Evolutionary conservation across 2,329 filamentous ascomycete species (phyloP).

Genomic region (Colletotrichum abscissum): DNA sequence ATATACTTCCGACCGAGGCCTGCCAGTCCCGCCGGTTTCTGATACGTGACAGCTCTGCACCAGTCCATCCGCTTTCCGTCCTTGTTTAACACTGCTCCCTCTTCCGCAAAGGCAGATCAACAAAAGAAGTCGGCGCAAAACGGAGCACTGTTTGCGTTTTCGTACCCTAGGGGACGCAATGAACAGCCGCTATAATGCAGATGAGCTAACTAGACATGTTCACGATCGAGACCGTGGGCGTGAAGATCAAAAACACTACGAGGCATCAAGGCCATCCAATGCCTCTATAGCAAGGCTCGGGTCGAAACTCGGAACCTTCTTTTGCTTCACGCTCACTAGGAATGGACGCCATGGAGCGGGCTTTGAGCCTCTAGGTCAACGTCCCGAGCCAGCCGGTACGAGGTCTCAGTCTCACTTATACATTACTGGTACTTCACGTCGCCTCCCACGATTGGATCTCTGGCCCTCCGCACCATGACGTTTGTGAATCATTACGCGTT

Average conservation of each 20-base stretch:
- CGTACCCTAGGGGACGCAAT: neutral
- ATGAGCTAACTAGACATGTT: neutral
- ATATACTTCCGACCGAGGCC: constrained; percentile 14
- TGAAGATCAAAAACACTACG: neutral
- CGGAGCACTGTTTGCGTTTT: neutral
- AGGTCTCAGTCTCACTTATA: neutral
- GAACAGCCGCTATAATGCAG: neutral
- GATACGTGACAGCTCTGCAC: constrained; percentile 21
- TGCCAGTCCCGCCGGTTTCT: constrained; percentile 7
- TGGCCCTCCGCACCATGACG: neutral
- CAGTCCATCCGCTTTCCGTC: neutral
- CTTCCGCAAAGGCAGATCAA: neutral
- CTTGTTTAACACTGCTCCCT: neutral
- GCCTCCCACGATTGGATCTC: neutral
- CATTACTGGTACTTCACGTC: neutral
- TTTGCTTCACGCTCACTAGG: neutral
- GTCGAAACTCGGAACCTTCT: neutral
- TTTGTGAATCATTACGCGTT: constrained; percentile 6
- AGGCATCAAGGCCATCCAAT: neutral
- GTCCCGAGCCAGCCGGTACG: neutral
- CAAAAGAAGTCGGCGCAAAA: neutral
- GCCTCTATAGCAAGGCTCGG: neutral
- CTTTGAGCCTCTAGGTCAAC: neutral
- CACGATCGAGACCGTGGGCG: neutral
- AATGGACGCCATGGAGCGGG: neutral